phyloP scores from a whole-genome alignment of 2,329 filamentous ascomycete genomes.

The Alternaria ethzedia region DNA sequence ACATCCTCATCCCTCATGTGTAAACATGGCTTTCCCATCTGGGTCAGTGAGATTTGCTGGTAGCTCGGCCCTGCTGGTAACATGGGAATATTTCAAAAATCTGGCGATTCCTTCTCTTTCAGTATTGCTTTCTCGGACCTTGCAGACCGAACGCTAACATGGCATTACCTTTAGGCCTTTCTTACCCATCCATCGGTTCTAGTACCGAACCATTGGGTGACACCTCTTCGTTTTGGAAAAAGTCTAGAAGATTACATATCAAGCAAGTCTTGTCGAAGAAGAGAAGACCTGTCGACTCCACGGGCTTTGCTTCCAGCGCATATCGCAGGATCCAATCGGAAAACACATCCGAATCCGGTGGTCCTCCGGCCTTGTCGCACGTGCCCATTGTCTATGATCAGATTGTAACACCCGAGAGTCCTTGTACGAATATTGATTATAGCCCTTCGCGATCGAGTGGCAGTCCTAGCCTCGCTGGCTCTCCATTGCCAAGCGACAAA shows the following conservation, averaged over 20 bases:
- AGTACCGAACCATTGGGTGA: conserved; percentile 45
- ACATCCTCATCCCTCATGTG: conserved; percentile 38
- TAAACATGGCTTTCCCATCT: conserved; percentile 36
- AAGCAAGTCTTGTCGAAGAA: conserved; percentile 37
- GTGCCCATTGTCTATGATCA: conserved; percentile 54
- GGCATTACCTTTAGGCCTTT: conserved; percentile 48
- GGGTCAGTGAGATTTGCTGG: conserved; percentile 26
- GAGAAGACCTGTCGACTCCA: conserved; percentile 38
- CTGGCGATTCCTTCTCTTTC: conserved; percentile 32
- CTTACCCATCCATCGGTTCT: conserved; percentile 44
- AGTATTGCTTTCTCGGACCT: conserved; percentile 25
- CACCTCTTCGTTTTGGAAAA: conserved; percentile 42
- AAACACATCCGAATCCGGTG: conserved; percentile 24
- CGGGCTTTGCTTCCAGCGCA: conserved; percentile 32
- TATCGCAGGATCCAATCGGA: conserved; percentile 31
- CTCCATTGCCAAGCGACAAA: conserved; percentile 36
- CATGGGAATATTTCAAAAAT: conserved; percentile 42
- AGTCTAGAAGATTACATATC: conserved; percentile 36
- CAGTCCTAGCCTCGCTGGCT: conserved; percentile 37
- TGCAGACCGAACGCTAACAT: conserved; percentile 44
- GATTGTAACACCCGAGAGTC: conserved; percentile 45
- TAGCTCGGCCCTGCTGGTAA: conserved; percentile 41
- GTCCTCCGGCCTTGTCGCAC: conserved; percentile 41
- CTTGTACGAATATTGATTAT: conserved; percentile 42
- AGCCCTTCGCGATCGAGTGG: conserved; percentile 42